Conservation (phyloP, 2,329 filamentous ascomycete genomes). For the Beauveria sp. region DNA sequence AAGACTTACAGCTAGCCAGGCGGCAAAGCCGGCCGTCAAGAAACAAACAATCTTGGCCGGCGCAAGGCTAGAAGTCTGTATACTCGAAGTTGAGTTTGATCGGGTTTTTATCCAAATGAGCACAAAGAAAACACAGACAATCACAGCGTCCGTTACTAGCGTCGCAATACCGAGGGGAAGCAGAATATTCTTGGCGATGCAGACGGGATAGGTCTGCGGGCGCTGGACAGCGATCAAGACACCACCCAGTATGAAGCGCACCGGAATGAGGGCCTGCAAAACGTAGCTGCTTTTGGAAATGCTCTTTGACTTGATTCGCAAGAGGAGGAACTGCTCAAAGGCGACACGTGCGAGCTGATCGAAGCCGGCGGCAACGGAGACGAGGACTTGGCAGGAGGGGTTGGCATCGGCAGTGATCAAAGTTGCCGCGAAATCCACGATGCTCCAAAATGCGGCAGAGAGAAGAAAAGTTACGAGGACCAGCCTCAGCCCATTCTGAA, state of each 20-base stretch:
- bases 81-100: not conserved
- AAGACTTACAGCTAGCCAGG: constrained; percentile 47
- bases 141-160: constrained; percentile 36
- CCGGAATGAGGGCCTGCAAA: constrained; percentile 38
- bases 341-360: constrained; percentile 49
- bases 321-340: constrained; percentile 47
- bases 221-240: constrained; percentile 48
- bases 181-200: constrained; percentile 39
- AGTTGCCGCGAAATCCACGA: constrained; percentile 42
- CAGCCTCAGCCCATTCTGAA: constrained; percentile 56
- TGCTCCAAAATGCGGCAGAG: constrained; percentile 45
- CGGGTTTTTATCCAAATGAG: constrained; percentile 15
- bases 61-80: constrained; percentile 13
- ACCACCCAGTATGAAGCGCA: constrained; percentile 44
- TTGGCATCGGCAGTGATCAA: constrained; percentile 27
- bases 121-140: constrained; percentile 33
- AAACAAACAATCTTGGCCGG: constrained; percentile 32
- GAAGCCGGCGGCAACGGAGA: constrained; percentile 45
- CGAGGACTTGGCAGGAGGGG: constrained; percentile 40
- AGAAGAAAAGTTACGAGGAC: constrained; percentile 50
- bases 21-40: constrained; percentile 34
- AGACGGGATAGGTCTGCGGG: constrained; percentile 43
- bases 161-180: constrained; percentile 37
- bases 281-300: constrained; percentile 30
- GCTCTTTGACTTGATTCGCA: constrained; percentile 36